Conservation (phyloP, 305 asterid genomes). For the Rubia peregrina region DNA sequence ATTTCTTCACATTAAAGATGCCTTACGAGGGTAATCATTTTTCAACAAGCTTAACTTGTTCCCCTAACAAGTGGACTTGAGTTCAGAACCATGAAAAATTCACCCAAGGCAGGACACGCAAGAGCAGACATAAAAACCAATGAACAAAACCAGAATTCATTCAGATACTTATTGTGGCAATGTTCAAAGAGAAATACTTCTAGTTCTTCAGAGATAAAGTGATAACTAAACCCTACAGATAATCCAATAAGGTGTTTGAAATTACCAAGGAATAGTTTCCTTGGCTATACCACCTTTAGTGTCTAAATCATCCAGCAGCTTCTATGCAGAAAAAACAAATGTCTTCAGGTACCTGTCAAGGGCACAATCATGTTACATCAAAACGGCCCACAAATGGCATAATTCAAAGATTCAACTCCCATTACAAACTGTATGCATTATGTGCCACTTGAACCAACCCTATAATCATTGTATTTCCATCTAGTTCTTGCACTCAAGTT, state of each 20-base stretch:
- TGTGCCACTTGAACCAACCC: constrained; percentile 1
- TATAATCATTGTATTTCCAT: neutral
- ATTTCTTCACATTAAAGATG: neutral
- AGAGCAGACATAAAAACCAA: neutral
- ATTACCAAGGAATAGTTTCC: constrained; percentile 23
- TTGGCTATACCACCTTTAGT: constrained; percentile 29
- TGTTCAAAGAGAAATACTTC: neutral
- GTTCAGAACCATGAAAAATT: neutral
- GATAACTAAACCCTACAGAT: neutral
- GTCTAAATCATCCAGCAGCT: constrained; percentile 28
- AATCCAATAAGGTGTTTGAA: constrained; percentile 19
- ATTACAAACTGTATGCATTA: neutral
- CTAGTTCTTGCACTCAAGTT: neutral
- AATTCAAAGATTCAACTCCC: constrained; percentile 6
- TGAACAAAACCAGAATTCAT: neutral
- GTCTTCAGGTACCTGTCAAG: constrained; percentile 55
- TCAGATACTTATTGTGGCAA: neutral
- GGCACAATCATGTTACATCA: constrained; percentile 7
- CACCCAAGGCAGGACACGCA: neutral
- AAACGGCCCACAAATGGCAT: constrained; percentile 9
- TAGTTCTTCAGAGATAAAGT: neutral
- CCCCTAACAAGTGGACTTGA: neutral
- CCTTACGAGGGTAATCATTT: neutral
- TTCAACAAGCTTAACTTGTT: neutral
- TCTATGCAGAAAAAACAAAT: constrained; percentile 27